Percentiles rank a stretch among this genome's conserved stretches.
Evolutionary conservation across 306 rosid genomes (phyloP).

Genomic region (Lathyrus aphaca): DNA sequence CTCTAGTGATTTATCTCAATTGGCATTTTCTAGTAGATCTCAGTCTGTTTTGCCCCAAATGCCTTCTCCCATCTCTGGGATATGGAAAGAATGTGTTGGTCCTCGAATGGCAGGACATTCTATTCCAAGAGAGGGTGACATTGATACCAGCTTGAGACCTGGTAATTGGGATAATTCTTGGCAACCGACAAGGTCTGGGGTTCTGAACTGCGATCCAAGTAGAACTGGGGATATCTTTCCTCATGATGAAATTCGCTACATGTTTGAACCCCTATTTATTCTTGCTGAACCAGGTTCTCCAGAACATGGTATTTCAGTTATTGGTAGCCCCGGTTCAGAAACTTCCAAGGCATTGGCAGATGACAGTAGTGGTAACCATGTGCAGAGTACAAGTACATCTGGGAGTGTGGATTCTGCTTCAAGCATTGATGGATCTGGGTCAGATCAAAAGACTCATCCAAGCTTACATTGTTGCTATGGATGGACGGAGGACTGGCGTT

Average conservation of each 20-base stretch:
- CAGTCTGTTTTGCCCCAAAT: constrained; percentile 79
- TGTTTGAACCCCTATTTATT: constrained; percentile 98
- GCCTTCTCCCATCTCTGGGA: constrained; percentile 81
- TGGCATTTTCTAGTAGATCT: constrained; percentile 71
- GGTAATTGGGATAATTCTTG: constrained; percentile 93
- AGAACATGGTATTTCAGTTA: constrained; percentile 73
- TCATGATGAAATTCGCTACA: constrained; percentile 78
- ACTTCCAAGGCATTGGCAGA: constrained; percentile 75
- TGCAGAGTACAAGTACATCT: constrained; percentile 57
- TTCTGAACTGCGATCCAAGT: constrained; percentile 72
- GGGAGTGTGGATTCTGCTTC: constrained; percentile 72
- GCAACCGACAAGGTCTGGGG: constrained; percentile 82
- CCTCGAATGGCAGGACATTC: constrained; percentile 86
- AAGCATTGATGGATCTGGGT: constrained; percentile 72
- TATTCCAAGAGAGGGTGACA: constrained; percentile 93
- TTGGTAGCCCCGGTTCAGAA: constrained; percentile 65
- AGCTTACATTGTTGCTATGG: constrained; percentile 99
- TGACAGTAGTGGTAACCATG: constrained; percentile 72
- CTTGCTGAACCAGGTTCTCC: constrained; percentile 94
- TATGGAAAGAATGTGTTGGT: constrained; percentile 96
- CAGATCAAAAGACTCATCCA: constrained; percentile 71
- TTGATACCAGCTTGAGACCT: constrained; percentile 88
- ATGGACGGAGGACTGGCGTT: constrained; percentile 99
- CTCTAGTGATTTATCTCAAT: constrained; percentile 63
- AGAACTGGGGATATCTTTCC: constrained; percentile 72